phyloP scores from a whole-genome alignment of 805 yeast species.

The Ogataea zsoltii region DNA sequence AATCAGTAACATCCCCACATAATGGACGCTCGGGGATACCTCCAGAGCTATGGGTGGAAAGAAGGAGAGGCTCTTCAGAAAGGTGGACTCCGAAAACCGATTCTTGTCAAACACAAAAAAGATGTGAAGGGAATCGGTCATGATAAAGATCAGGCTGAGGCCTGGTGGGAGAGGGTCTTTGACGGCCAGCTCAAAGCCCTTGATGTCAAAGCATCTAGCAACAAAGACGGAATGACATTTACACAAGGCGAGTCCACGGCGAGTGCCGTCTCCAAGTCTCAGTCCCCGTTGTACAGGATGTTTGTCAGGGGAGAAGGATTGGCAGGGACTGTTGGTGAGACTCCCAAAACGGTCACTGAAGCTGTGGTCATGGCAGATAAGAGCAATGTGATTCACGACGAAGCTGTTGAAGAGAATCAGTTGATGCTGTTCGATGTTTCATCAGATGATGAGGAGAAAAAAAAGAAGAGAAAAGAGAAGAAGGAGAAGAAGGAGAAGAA shows the following conservation, averaged over 20 bases:
- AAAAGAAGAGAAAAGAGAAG: conserved; percentile 26
- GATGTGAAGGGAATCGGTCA: conserved; percentile 92
- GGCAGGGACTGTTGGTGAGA: conserved; percentile 62
- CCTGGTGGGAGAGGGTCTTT: conserved; percentile 97
- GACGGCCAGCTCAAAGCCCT: conserved; percentile 87
- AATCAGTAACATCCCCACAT: not conserved
- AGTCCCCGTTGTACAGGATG: conserved; percentile 78
- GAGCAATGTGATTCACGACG: conserved; percentile 7
- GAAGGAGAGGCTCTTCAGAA: conserved; percentile 82
- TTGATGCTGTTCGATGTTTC: conserved; percentile 25
- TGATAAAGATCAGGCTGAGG: conserved; percentile 70
- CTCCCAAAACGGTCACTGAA: conserved; percentile 1
- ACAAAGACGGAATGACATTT: conserved; percentile 13
- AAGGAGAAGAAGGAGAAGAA: conserved; percentile 27
- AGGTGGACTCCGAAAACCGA: conserved; percentile 84
- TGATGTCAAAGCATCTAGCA: conserved; percentile 36
- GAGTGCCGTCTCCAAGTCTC: conserved; percentile 46
- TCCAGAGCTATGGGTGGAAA: conserved; percentile 83
- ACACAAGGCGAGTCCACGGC: conserved; percentile 49
- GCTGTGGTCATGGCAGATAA: conserved; percentile 9
- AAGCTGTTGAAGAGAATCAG: conserved; percentile 18
- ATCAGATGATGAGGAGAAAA: conserved; percentile 22
- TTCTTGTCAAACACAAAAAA: conserved; percentile 84
- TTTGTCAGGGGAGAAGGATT: conserved; percentile 87
- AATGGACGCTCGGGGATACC: conserved; percentile 77